phyloP scores from a whole-genome alignment of 768 basidiomycete species.

The Suillus sp. region DNA sequence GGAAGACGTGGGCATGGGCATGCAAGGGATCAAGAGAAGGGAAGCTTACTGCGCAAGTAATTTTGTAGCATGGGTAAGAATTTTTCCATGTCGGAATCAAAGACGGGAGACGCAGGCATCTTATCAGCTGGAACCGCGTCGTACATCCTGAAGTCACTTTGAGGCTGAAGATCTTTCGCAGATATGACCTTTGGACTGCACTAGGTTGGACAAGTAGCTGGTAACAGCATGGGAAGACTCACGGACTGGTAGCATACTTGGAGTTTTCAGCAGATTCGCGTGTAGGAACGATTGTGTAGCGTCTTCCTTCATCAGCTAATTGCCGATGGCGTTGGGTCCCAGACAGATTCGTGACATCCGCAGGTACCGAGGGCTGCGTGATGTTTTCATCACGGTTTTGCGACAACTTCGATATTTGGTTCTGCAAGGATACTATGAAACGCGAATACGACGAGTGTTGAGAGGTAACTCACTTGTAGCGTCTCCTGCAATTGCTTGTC shows the following conservation, averaged over 20 bases:
- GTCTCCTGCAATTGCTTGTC: slow-evolving; percentile 56
- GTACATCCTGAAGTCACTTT: slow-evolving; percentile 63
- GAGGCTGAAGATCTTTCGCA: slow-evolving; percentile 46
- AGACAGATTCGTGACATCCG: slow-evolving; percentile 17
- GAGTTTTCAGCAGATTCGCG: slow-evolving; percentile 22
- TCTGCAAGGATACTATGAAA: slow-evolving; percentile 37
- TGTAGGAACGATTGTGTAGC: slow-evolving; percentile 54
- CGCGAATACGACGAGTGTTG: not conserved
- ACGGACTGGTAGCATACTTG: slow-evolving; percentile 43
- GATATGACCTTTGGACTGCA: slow-evolving; percentile 59
- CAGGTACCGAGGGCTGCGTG: slow-evolving; percentile 20
- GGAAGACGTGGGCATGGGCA: not conserved
- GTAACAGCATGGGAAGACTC: slow-evolving; percentile 15
- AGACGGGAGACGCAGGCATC: slow-evolving; percentile 29
- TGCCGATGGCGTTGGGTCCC: slow-evolving; percentile 23
- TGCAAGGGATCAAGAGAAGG: not conserved
- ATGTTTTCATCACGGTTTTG: slow-evolving; percentile 36
- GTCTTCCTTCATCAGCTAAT: slow-evolving; percentile 41
- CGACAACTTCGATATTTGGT: slow-evolving; percentile 57
- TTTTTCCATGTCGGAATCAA: slow-evolving; percentile 71
- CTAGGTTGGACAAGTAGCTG: not conserved
- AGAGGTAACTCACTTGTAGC: slow-evolving; percentile 55
- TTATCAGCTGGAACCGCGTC: slow-evolving; percentile 61
- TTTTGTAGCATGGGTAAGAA: slow-evolving; percentile 78
- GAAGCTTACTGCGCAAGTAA: slow-evolving; percentile 60